Evolutionary conservation across 805 yeast species (phyloP), one percentile per base, ranked within the genome.

Genomic region (Ogataea parapolymorpha): DNA sequence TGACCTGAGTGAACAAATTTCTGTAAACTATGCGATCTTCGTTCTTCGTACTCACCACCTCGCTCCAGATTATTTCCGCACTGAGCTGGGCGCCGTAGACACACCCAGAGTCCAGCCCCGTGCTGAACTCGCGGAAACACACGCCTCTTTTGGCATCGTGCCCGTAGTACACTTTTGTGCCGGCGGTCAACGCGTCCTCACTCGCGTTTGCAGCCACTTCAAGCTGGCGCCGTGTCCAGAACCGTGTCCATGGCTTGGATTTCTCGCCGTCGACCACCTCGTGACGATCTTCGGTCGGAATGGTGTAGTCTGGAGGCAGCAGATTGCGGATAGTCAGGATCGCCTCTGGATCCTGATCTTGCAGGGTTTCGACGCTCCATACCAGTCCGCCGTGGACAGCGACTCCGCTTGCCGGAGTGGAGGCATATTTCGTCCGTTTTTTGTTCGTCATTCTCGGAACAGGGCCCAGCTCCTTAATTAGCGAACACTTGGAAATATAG

Each of bases 131-230:
- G 49, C 74, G 74, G 36, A 81, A 48, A 41, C 75, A 78, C 36
- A 89, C 72, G 1, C 96, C 96, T 40, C 81, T 67, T 41, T 78
- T 70, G 3, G 97, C 95, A 57, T 87, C 95, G 57, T 90, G 98
- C 1, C 97, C 98, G 58, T 90, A 90, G 53, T 77, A 79, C 3
- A 86, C 88, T 16, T 72, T 62, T 3, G 52, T 48, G 3, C 64
- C 66, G 22, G 56, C 23, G 0, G 58, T 51, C 1, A 55, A 37
- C 4, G 38, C 42, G 6, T 47, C 23, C 5, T 31, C 45, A 4
- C 41, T 41, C 2, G 37, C 15, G 2, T 22, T 28, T 1, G 49
- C 30, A 6, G 33, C 33, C 11, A 50, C 49, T 8, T 39, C 32
- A 6, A 44, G 41, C 32, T 63, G 62, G n/a, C 52, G 41, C 11